phyloP scores from a whole-genome alignment of 495 filamentous ascomycete species.

The Apodospora peruviana region DNA sequence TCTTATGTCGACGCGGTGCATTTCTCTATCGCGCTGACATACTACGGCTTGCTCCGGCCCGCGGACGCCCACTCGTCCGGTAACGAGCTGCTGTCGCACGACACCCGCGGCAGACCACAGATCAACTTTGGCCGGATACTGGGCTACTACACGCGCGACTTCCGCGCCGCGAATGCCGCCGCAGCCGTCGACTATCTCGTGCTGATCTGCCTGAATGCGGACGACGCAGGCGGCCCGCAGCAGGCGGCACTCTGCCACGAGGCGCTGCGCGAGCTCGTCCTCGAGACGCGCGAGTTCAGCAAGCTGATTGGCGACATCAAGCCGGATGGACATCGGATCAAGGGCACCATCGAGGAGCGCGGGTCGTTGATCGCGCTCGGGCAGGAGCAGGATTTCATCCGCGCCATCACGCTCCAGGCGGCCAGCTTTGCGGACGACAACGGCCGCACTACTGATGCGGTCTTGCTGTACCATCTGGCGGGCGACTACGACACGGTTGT shows the following conservation, averaged over 20 bases:
- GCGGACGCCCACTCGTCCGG: constrained; percentile 63
- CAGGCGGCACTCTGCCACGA: constrained; percentile 85
- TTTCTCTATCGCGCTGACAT: constrained; percentile 83
- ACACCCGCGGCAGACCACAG: constrained; percentile 73
- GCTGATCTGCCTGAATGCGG: constrained; percentile 87
- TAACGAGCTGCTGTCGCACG: constrained; percentile 64
- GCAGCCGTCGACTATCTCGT: constrained; percentile 91
- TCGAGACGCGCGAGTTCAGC: constrained; percentile 92
- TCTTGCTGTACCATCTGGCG: constrained; percentile 88
- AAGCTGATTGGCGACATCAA: constrained; percentile 88
- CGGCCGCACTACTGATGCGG: constrained; percentile 85
- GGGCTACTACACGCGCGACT: constrained; percentile 92
- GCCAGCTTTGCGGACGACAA: constrained; percentile 90
- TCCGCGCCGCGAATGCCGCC: constrained; percentile 79
- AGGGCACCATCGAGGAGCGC: constrained; percentile 85
- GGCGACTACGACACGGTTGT: constrained; percentile 92
- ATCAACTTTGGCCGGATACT: constrained; percentile 92
- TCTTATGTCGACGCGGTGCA: constrained; percentile 90
- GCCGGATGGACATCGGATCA: constrained; percentile 72
- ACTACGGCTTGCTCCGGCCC: constrained; percentile 86
- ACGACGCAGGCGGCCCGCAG: constrained; percentile 66
- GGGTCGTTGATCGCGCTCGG: constrained; percentile 72
- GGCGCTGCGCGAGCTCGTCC: constrained; percentile 86
- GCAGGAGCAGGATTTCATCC: constrained; percentile 77
- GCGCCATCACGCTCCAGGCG: constrained; percentile 80